phyloP scores from a whole-genome alignment of 2,329 filamentous ascomycete species.

The Venturia nashicola region DNA sequence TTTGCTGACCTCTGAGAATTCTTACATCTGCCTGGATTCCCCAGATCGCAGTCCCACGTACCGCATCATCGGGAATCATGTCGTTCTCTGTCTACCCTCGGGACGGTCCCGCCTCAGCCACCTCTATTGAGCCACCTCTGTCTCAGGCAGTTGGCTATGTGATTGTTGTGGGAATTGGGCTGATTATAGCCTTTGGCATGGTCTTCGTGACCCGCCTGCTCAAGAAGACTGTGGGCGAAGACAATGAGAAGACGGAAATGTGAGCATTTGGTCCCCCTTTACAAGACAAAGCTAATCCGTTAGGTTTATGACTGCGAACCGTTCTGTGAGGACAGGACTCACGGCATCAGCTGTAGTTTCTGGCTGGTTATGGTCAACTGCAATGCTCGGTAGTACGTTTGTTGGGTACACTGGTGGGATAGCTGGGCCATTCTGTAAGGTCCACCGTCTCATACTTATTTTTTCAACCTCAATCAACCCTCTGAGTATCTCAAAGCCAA shows the following conservation, averaged over 20 bases:
- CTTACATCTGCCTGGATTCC: not conserved
- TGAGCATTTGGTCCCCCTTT: slow-evolving; percentile 11
- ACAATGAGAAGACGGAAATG: slow-evolving; percentile 43
- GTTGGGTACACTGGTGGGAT: slow-evolving; percentile 44
- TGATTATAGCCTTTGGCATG: slow-evolving; percentile 10
- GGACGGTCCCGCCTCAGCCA: not conserved
- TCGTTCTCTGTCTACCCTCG: not conserved
- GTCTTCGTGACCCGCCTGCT: slow-evolving; percentile 16
- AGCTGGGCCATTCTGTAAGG: slow-evolving; percentile 37
- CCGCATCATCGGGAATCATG: not conserved
- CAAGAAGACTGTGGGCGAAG: slow-evolving; percentile 38
- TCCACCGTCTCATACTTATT: slow-evolving; percentile 13
- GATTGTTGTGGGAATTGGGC: slow-evolving; percentile 10
- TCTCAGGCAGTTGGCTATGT: slow-evolving; percentile 10
- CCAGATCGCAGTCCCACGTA: not conserved
- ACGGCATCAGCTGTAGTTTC: slow-evolving; percentile 43
- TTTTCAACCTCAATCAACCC: too few species aligned
- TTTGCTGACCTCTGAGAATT: not conserved
- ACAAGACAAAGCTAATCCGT: not conserved
- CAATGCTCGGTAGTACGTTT: slow-evolving; percentile 37
- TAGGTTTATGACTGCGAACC: slow-evolving; percentile 42
- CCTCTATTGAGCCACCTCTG: slow-evolving; percentile 6
- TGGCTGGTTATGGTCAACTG: slow-evolving; percentile 42
- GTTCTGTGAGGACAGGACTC: slow-evolving; percentile 37
- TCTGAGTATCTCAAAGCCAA: too few species aligned